Evolutionary conservation across 2,329 filamentous ascomycete genomes (phyloP).

Genomic region (Cladosporium halotolerans): DNA sequence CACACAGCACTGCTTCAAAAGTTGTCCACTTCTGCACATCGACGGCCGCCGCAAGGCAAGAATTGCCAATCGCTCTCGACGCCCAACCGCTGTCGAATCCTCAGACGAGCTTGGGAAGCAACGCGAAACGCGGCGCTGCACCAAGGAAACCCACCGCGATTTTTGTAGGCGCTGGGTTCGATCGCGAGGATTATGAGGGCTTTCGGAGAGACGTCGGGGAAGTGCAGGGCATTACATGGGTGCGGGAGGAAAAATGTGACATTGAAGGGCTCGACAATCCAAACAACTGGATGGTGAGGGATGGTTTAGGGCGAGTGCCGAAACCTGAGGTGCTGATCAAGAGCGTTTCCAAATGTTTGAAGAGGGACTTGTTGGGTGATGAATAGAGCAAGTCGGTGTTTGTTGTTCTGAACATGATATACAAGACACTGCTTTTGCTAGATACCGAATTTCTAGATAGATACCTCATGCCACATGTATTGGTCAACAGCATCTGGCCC

Average conservation of each 20-base stretch:
- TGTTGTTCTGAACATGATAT: too few relatives aligned
- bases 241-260: constrained; percentile 4
- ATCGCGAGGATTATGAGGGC: constrained; percentile 1
- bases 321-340: constrained; percentile 1
- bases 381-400: too few relatives aligned
- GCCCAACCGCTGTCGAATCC: background rate
- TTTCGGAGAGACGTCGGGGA: constrained; percentile 2
- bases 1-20: background rate
- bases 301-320: constrained; percentile 1
- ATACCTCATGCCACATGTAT: constrained; percentile 12
- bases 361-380: constrained; percentile 1
- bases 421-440: background rate
- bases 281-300: constrained; percentile 3
- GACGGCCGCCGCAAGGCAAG: constrained; percentile 1
- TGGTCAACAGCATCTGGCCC: constrained; percentile 36
- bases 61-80: background rate
- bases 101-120: constrained; percentile 1
- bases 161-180: background rate
- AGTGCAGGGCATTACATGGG: background rate
- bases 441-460: background rate
- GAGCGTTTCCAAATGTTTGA: constrained; percentile 2
- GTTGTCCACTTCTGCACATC: constrained; percentile 7
- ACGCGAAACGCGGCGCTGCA: background rate
- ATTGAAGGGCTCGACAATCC: constrained; percentile 2
- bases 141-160: constrained; percentile 2